A percentile compares a stretch with the other conserved stretches of the same genome.
These are phyloP conservation scores for Phytophthora tentaculata DNA, from an alignment of 352 stramenopile genomes.

Conservation along the genomic window DNA sequence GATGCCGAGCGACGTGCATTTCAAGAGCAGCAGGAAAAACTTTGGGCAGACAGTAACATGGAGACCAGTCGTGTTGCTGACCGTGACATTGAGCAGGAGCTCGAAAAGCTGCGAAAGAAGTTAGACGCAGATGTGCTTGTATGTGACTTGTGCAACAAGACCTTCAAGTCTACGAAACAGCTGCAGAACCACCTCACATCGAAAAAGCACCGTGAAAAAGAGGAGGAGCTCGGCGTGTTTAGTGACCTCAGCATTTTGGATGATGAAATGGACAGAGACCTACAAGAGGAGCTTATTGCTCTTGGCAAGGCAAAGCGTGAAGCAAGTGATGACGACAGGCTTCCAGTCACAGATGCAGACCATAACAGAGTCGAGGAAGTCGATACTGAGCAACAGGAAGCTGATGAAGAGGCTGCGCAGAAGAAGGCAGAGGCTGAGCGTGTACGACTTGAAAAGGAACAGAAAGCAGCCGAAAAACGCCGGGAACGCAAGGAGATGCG, in stretches of 20 bases:
- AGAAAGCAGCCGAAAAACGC: constrained; percentile 82
- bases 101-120: constrained; percentile 70
- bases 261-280: constrained; percentile 61
- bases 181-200: constrained; percentile 80
- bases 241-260: constrained; percentile 63
- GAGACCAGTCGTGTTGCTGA: constrained; percentile 61
- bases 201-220: constrained; percentile 85
- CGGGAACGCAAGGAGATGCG: constrained; percentile 83
- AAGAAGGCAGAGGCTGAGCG: constrained; percentile 51
- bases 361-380: constrained; percentile 14
- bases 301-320: constrained; percentile 40
- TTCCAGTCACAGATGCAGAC: constrained; percentile 10
- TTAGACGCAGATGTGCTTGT: constrained; percentile 71
- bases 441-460: constrained; percentile 70
- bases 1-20: constrained; percentile 69
- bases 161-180: constrained; percentile 87
- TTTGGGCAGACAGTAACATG: constrained; percentile 50
- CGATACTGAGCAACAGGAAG: constrained; percentile 36
- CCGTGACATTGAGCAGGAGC: constrained; percentile 65
- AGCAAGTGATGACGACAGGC: constrained; percentile 2
- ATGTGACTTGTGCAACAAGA: constrained; percentile 85
- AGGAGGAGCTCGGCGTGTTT: constrained; percentile 70
- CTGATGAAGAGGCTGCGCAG: constrained; percentile 40
- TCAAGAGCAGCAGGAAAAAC: constrained; percentile 69
- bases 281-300: constrained; percentile 64